These are phyloP conservation scores for Micromonas commoda DNA, from an alignment of 139 green algal genomes.

Conservation along the genomic window DNA sequence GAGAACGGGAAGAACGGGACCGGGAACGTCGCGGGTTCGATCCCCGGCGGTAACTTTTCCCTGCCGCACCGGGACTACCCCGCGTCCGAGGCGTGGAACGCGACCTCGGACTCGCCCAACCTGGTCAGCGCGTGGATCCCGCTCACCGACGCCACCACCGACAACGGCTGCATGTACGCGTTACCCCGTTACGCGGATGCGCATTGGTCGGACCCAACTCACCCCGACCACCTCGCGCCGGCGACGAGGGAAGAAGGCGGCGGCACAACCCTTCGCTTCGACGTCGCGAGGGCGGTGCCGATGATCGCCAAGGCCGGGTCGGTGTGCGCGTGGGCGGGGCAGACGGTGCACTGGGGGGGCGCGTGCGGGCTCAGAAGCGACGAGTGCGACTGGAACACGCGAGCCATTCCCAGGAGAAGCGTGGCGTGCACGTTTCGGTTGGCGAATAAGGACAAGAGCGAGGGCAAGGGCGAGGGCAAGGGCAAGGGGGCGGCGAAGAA, in stretches of 20 bases:
- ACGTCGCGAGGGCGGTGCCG: background rate
- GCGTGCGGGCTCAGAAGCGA: background rate
- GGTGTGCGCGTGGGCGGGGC: background rate
- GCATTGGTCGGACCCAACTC: background rate
- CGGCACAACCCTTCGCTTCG: background rate
- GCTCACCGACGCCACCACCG: background rate
- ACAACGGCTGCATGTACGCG: background rate
- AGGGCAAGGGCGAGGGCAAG: background rate
- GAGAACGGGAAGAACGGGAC: background rate
- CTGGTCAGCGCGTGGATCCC: background rate
- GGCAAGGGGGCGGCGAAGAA: background rate
- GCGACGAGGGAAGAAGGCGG: background rate
- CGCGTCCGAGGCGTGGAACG: background rate
- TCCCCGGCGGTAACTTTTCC: background rate
- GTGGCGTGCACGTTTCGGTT: background rate
- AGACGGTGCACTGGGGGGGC: background rate
- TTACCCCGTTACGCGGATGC: background rate
- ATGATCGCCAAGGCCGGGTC: background rate
- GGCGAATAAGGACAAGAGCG: background rate
- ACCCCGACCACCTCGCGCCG: background rate
- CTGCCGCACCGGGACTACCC: background rate
- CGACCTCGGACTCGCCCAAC: background rate
- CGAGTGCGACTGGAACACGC: background rate
- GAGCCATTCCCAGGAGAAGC: background rate
- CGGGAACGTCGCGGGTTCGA: background rate